A percentile compares a stretch with the other conserved stretches of the same genome.
Conservation (phyloP, 2,329 filamentous ascomycete genomes). For the Fusarium ramigenum region DNA sequence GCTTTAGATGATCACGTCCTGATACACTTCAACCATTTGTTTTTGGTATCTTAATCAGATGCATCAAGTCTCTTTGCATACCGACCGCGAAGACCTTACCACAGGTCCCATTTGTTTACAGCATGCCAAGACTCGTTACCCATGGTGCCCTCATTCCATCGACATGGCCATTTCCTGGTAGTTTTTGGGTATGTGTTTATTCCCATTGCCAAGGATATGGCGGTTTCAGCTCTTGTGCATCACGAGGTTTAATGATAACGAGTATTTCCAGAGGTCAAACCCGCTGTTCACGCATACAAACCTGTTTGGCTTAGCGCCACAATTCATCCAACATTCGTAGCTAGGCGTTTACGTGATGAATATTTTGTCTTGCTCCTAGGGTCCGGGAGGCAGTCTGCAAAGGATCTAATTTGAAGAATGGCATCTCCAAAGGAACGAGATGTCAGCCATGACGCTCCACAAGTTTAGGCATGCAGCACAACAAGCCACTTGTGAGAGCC, state of each 20-base stretch:
- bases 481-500: background rate
- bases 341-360: background rate
- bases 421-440: constrained; percentile 5
- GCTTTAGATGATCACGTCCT: background rate
- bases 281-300: background rate
- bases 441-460: background rate
- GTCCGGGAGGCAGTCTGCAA: background rate
- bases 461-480: background rate
- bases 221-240: constrained; percentile 2
- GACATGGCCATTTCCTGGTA: constrained; percentile 8
- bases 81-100: background rate
- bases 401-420: background rate
- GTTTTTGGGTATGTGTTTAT: background rate
- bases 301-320: background rate
- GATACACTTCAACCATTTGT: background rate
- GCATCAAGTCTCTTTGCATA: background rate
- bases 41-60: background rate
- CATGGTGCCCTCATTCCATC: constrained; percentile 24
- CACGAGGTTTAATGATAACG: background rate
- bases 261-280: constrained; percentile 2
- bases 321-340: background rate
- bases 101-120: background rate
- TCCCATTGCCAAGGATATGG: constrained; percentile 6
- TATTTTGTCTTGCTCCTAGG: background rate
- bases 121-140: background rate